These are phyloP conservation scores for Pichia kluyveri DNA, from an alignment of 805 yeast genomes.

Conservation along the genomic window DNA sequence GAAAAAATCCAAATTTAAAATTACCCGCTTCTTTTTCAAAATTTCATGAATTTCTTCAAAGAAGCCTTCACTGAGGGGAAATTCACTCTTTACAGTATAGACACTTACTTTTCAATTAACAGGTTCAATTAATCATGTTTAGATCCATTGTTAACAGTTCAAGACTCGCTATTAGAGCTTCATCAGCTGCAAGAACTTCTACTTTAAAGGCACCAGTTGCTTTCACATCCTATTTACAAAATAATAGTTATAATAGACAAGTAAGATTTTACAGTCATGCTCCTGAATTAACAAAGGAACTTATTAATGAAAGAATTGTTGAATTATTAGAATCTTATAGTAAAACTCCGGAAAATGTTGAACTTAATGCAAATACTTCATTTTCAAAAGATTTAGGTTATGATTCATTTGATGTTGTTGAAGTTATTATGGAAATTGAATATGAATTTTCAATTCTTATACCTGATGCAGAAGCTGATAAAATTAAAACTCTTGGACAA, in stretches of 20 bases:
- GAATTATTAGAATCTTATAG: conserved; percentile 60
- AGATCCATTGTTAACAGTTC: background rate
- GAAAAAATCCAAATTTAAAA: no score
- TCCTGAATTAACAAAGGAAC: conserved; percentile 54
- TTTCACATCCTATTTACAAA: background rate
- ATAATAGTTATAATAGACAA: background rate
- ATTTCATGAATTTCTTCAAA: no score
- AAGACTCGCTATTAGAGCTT: background rate
- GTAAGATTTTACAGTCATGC: conserved; percentile 42
- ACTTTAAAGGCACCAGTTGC: background rate
- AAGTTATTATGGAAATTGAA: conserved; percentile 65
- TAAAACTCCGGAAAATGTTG: conserved; percentile 34
- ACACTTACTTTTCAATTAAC: no score
- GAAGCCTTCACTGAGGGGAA: no score
- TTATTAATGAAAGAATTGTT: conserved; percentile 50
- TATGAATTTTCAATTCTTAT: conserved; percentile 71
- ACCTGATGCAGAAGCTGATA: conserved; percentile 89
- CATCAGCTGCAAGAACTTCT: background rate
- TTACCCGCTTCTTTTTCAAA: no score
- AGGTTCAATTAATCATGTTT: background rate
- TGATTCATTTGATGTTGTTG: conserved; percentile 66
- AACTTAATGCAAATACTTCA: conserved; percentile 34
- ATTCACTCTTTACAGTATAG: no score
- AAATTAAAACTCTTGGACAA: conserved; percentile 87
- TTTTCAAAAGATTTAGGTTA: conserved; percentile 59